A percentile compares a stretch with the other conserved stretches of the same genome.
phyloP scores from a whole-genome alignment of 163 green algal genomes.

The Dunaliella salina region DNA sequence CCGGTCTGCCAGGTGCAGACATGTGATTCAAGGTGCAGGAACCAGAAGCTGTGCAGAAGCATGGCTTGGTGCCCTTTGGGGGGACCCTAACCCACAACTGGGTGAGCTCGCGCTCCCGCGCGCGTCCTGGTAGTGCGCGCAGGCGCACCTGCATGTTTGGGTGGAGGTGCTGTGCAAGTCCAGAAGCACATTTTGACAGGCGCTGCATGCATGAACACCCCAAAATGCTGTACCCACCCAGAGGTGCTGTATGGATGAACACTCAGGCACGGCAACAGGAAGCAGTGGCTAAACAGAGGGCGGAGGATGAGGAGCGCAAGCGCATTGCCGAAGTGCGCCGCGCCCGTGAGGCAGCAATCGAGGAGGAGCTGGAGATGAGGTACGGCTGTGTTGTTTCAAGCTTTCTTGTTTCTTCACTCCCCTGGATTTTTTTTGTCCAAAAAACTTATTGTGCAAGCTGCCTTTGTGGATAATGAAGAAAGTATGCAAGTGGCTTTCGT shows the following conservation, averaged over 20 bases:
- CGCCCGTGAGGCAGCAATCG: conserved; percentile 40
- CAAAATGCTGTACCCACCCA: too few species aligned
- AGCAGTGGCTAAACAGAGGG: conserved; percentile 25
- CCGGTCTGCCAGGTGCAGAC: too few species aligned
- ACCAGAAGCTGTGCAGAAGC: too few species aligned
- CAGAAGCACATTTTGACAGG: not conserved
- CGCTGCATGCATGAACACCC: not conserved
- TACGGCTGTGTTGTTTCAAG: not conserved
- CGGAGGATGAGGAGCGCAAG: conserved; percentile 40
- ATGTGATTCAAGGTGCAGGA: too few species aligned
- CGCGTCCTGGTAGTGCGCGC: not conserved
- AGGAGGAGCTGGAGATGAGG: conserved; percentile 64
- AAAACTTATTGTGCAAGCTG: too few species aligned
- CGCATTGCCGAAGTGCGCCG: conserved; percentile 33
- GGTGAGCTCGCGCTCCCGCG: too few species aligned
- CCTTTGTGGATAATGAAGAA: too few species aligned
- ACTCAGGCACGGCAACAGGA: conserved; percentile 20
- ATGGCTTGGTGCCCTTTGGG: too few species aligned
- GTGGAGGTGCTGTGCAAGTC: not conserved
- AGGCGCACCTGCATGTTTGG: not conserved
- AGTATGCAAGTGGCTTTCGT: too few species aligned
- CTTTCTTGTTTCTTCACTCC: too few species aligned
- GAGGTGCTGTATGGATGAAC: not conserved
- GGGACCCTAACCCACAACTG: too few species aligned
- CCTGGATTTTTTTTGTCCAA: too few species aligned